Conservation (phyloP, 2,329 filamentous ascomycete species). For the Clonostachys chloroleuca region DNA sequence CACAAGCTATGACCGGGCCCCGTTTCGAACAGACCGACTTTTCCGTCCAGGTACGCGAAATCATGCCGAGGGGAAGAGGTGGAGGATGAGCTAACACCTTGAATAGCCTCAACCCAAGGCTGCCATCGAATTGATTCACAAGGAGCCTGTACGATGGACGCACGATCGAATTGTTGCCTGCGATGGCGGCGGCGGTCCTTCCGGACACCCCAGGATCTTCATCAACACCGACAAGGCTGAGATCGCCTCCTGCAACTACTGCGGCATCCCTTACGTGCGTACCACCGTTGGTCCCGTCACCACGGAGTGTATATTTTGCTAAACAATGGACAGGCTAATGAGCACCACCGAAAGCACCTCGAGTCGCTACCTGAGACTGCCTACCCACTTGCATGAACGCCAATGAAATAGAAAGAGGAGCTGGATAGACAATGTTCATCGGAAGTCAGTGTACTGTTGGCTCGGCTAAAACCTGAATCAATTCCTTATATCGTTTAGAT, state of each 20-base stretch:
- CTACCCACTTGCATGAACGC: conserved; percentile 65
- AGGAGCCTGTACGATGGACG: conserved; percentile 90
- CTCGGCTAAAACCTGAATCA: too few relatives aligned
- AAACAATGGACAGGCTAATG: conserved; percentile 63
- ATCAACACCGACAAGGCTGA: conserved; percentile 98
- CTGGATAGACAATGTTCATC: too few relatives aligned
- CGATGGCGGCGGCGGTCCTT: conserved; percentile 85
- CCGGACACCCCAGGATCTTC: conserved; percentile 89
- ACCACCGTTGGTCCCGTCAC: neutral
- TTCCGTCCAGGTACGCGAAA: conserved; percentile 68
- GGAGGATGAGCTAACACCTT: conserved; percentile 16
- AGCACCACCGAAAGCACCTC: conserved; percentile 80
- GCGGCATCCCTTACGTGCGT: conserved; percentile 86
- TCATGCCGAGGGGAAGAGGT: conserved; percentile 7
- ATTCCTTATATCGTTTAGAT: too few relatives aligned
- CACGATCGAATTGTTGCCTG: conserved; percentile 79
- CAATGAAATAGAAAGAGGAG: too few relatives aligned
- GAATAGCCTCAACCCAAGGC: conserved; percentile 78
- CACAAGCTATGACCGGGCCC: conserved; percentile 85
- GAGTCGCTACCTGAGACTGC: conserved; percentile 76
- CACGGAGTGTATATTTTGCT: neutral
- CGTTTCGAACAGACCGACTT: conserved; percentile 98
- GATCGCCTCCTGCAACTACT: conserved; percentile 88
- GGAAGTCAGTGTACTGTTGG: too few relatives aligned
- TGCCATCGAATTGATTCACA: conserved; percentile 93